Conservation (phyloP, 768 basidiomycete species). For the Saitozyma sp. region DNA sequence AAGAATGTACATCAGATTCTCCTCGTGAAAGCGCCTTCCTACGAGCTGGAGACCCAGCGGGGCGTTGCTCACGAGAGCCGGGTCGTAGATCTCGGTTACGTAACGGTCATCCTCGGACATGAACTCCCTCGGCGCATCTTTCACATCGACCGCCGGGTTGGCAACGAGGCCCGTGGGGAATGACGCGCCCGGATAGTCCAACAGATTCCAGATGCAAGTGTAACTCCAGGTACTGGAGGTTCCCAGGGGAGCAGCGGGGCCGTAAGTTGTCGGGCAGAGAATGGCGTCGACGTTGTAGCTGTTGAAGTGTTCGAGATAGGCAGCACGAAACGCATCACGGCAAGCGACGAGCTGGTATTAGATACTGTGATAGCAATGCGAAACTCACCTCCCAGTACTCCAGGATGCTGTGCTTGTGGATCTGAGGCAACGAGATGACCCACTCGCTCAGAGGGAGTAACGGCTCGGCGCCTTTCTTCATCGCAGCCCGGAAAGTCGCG, state of each 20-base stretch:
- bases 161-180: constrained; percentile 21
- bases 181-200: constrained; percentile 28
- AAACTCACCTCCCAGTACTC: constrained; percentile 5
- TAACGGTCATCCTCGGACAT: background rate
- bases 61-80: too few relatives aligned
- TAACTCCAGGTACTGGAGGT: constrained; percentile 26
- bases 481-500: too few relatives aligned
- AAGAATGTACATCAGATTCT: too few relatives aligned
- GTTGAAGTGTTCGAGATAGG: background rate
- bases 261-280: constrained; percentile 8
- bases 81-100: background rate
- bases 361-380: background rate
- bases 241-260: constrained; percentile 9
- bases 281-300: constrained; percentile 10
- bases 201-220: constrained; percentile 28
- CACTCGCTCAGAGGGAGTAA: constrained; percentile 5
- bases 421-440: constrained; percentile 1
- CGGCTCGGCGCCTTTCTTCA: background rate
- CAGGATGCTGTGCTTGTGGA: background rate
- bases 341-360: constrained; percentile 1
- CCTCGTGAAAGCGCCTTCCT: too few relatives aligned
- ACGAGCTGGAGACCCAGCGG: too few relatives aligned
- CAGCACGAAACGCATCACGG: constrained; percentile 1
- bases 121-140: constrained; percentile 2
- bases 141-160: constrained; percentile 11